A percentile compares a stretch with the other conserved stretches of the same genome.
Evolutionary conservation across 768 basidiomycete species (phyloP).

Genomic region (Infundibulicybe gibba): DNA sequence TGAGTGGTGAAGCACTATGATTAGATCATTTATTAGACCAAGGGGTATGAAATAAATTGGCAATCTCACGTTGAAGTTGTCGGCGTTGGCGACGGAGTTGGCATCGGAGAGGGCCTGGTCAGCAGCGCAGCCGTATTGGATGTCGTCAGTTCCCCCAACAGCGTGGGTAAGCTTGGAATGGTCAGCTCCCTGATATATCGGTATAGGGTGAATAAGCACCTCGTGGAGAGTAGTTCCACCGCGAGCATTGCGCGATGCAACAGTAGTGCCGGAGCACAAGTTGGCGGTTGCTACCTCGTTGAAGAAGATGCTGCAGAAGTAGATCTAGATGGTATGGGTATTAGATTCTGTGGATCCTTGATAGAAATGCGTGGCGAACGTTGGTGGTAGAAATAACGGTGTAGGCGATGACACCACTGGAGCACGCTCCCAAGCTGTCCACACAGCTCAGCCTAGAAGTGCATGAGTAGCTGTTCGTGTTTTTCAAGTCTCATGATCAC

Average conservation of each 20-base stretch:
- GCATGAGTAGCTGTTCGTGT: neutral
- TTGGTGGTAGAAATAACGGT: conserved; percentile 38
- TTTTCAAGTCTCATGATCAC: conserved; percentile 4
- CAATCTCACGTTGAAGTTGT: conserved; percentile 38
- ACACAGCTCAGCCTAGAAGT: conserved; percentile 31
- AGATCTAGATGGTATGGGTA: conserved; percentile 23
- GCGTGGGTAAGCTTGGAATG: conserved; percentile 34
- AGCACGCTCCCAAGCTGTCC: conserved; percentile 32
- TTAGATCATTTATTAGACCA: neutral
- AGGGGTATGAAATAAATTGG: neutral
- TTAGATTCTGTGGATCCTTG: neutral
- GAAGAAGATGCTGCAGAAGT: conserved; percentile 44
- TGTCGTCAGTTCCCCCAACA: conserved; percentile 31
- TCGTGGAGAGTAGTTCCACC: conserved; percentile 45
- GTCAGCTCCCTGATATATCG: neutral
- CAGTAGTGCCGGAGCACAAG: conserved; percentile 38
- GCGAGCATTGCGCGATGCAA: conserved; percentile 39
- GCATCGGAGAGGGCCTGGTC: conserved; percentile 33
- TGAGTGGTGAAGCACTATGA: conserved; percentile 40
- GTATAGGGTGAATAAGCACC: conserved; percentile 10
- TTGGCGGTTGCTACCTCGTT: conserved; percentile 31
- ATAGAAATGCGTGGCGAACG: conserved; percentile 12
- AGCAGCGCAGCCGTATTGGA: conserved; percentile 33
- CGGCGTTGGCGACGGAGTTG: conserved; percentile 31
- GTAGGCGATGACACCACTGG: conserved; percentile 37